Conservation (phyloP, 2,329 filamentous ascomycete species). For the Fusarium graminum region DNA sequence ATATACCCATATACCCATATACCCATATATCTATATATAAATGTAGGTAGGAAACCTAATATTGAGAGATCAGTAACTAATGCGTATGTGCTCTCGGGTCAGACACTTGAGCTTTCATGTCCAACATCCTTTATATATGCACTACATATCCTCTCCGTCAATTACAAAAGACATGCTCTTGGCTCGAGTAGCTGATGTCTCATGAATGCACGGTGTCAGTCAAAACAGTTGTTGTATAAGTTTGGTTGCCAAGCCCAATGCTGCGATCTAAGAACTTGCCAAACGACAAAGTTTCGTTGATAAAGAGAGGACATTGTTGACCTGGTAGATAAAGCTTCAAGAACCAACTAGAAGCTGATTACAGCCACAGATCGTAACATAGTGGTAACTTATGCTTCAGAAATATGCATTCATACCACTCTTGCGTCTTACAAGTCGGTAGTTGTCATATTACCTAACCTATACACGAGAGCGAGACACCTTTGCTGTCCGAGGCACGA, state of each 20-base stretch:
- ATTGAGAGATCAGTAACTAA: neutral
- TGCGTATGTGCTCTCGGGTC: neutral
- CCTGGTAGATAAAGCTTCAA: neutral
- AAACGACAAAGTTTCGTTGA: neutral
- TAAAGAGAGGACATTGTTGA: neutral
- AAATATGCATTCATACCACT: neutral
- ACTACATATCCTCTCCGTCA: neutral
- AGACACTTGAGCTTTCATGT: neutral
- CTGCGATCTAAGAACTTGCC: neutral
- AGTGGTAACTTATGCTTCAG: neutral
- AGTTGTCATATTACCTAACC: slow-evolving; percentile 2
- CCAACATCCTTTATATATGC: neutral
- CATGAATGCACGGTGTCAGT: neutral
- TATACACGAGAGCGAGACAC: neutral
- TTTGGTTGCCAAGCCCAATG: neutral
- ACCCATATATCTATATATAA: neutral
- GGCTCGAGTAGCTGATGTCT: neutral
- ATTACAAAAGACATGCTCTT: neutral
- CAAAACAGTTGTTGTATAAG: neutral
- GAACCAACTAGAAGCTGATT: neutral
- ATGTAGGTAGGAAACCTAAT: neutral
- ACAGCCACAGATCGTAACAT: neutral
- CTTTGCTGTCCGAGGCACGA: slow-evolving; percentile 4
- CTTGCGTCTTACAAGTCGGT: neutral
- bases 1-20: neutral